Evolutionary conservation across 2,329 filamentous ascomycete species (phyloP), one percentile per base, ranked within the genome.

Genomic region (Chaetomium sp.): DNA sequence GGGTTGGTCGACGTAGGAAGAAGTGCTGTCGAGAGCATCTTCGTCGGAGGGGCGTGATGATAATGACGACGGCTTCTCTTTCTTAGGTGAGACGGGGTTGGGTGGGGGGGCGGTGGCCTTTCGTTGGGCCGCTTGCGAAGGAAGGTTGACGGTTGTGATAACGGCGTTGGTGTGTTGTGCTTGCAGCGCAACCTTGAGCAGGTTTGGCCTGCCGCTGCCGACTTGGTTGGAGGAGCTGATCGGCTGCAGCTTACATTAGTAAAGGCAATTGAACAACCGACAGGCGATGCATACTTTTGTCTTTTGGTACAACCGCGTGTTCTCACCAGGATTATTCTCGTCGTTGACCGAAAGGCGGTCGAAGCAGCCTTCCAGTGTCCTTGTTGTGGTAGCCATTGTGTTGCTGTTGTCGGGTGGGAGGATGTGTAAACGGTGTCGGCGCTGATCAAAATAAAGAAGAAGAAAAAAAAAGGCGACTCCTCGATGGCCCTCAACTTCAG

Each of bases 271-370:
- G 19, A 16, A 5, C 47, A 25, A 25, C 7, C 1, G 16, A 12
- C 19, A 10, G 10, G 1, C 29, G n/a, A 68, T 72, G 19, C 49
- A 68, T 75, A 94, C 93, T 87, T 96, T 96, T 67, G 86, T 78
- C 79, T 96, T 96, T 70, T 86, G 82, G 75, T 90, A 88, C 29
- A 75, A 69, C 68, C 83, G 83, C 63, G 79, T 78, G 67, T 79
- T 81, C 68, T 86, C 82, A 62, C 79, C 79, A 35, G 81, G 78
- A 65, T 92, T 89, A 74, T 94, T 96, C 78, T 97, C 93, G 74
- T 97, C 93, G 72, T 91, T 90, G 68, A 97, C 91, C 23, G 91
- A 90, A 80, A 97, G 86, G 78, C 89, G 89, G 87, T 97, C 93
- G 74, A 98, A 92, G 72, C 91, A 91, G 78, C 90, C 83, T 80